Conservation (phyloP, 768 basidiomycete genomes). For the Rhodotorula sphaerocarpa region DNA sequence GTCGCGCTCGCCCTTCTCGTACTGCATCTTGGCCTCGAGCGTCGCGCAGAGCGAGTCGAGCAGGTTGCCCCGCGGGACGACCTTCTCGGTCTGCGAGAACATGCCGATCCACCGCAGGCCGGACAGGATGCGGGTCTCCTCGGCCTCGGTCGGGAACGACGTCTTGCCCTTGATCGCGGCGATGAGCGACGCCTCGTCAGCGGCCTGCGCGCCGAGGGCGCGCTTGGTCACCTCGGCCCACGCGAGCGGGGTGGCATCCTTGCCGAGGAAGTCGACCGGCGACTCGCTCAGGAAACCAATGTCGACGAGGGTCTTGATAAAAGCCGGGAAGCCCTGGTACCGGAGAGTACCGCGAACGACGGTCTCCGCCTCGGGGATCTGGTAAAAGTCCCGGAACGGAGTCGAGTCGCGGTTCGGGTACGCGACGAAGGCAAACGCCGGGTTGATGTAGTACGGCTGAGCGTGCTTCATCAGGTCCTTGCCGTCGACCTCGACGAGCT, state of each 20-base stretch:
- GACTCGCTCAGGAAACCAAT: slow-evolving; percentile 75
- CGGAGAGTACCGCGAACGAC: slow-evolving; percentile 85
- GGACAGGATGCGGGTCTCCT: slow-evolving; percentile 68
- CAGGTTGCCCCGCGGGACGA: slow-evolving; percentile 56
- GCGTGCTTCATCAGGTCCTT: slow-evolving; percentile 81
- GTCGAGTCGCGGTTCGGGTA: slow-evolving; percentile 95
- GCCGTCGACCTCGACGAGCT: slow-evolving; percentile 62
- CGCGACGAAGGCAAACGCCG: slow-evolving; percentile 84
- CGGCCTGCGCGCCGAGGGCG: slow-evolving; percentile 59
- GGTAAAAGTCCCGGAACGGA: slow-evolving; percentile 82
- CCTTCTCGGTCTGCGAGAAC: slow-evolving; percentile 57
- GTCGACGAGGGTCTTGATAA: slow-evolving; percentile 76
- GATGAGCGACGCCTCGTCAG: slow-evolving; percentile 68
- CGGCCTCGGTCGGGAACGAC: slow-evolving; percentile 61
- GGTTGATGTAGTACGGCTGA: slow-evolving; percentile 87
- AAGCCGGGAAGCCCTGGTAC: slow-evolving; percentile 94
- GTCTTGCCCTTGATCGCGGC: slow-evolving; percentile 61
- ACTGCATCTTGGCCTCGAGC: slow-evolving; percentile 85
- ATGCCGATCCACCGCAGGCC: slow-evolving; percentile 90
- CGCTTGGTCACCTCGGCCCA: slow-evolving; percentile 78
- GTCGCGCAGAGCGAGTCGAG: slow-evolving; percentile 88
- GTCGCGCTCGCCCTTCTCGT: slow-evolving; percentile 81
- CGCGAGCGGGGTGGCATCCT: slow-evolving; percentile 54
- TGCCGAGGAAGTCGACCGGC: slow-evolving; percentile 63
- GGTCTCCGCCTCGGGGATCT: slow-evolving; percentile 87